Base-by-base conservation (phyloP, 306 rosid genomes). In the Quercus parvula region DNA sequence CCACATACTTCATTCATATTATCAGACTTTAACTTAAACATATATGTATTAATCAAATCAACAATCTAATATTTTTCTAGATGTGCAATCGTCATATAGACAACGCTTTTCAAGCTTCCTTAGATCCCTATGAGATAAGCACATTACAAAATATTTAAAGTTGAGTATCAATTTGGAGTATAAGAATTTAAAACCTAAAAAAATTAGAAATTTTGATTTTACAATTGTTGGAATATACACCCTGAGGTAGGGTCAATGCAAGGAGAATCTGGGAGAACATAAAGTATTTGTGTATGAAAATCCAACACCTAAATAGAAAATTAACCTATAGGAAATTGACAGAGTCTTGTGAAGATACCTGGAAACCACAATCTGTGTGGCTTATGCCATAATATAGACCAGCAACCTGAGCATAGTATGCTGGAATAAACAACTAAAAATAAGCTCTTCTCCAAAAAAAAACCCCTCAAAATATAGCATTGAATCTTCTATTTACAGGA, bases 341-440 rank as follows among this genome's bases (percentile, higher is more conserved):
- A 54, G 8, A 11, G 17, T 19, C 15, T 30, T 66, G 57, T 31
- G 4, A 72, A 18, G 58, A 80, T 92, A 94, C 98, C 98, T 87
- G 94, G 85, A 95, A 91, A 79, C 99, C 99, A 76, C 77, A 46
- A 56, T 88, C 92, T 35, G 86, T 76, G 30, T 33, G 85, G 74
- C 18, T 70, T 83, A 95, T 86, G 81, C 76, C 79, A 78, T 91
- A 95, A 84, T 84, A 76, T 74, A 95, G 90, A 71, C 92, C 98
- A 64, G 98, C 99, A 80, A 95, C 96, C 87, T 74, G 88, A 79
- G 99, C 99, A 79, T 87, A 79, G 82, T 91, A 95, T 70, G 97
- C 99, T 95, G 95, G 77, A 79, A 84, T 19, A 67, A 56, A 73
- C 31, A 52, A 84, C 76, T 56, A 27, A 71, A 28, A 73, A 79